Base-by-base conservation (phyloP, 805 yeast genomes). In the Hanseniaspora guilliermondii region DNA sequence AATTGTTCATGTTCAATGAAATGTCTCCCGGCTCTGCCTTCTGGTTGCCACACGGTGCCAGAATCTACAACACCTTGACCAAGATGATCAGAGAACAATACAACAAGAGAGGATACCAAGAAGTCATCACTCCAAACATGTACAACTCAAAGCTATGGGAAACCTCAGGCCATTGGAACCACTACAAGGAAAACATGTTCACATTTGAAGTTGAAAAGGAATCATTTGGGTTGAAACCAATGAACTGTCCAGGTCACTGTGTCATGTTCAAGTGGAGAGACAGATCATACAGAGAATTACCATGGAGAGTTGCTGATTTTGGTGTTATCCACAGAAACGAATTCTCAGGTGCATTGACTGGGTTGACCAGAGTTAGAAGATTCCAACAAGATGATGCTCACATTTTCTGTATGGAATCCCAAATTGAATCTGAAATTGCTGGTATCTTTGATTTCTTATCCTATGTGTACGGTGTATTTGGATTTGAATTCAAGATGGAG, bases 361-460 rank as follows among this genome's bases (percentile, higher is more conserved):
- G 93, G 49, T 80, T 91, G 69, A 93, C 98, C 55, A 85, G 98
- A 74, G 97, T 93, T 47, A 85, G 98, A 74, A 82, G 97, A 72
- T 91, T 91, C 85, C 98, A 91, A 72, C 98, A 91, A 75, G 98
- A 91, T 71, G 98, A 91, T 73, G 97, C 96, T 47, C 98, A 91
- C 70, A 91, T 91, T 61, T 91, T 91, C 84, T 93, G 97, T 76
- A 82, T 87, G 55, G 82, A 78, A 61, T 95, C 84, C 59, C 97
- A 91, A 75, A 87, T 91, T 62, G 94, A 82, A 67, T 69, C 72
- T 53, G 97, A 91, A 74, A 87, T 91, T 60, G 78, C 79, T 52
- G 83, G 82, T 57, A 82, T 86, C 56, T 85, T 91, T 65, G 94
- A 87, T 65, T 89, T 91, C 76, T 76, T 91, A 70, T 74, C 85